These are phyloP conservation scores for Syzygium jambos DNA, from an alignment of 345 rosid species.

Conservation along the genomic window DNA sequence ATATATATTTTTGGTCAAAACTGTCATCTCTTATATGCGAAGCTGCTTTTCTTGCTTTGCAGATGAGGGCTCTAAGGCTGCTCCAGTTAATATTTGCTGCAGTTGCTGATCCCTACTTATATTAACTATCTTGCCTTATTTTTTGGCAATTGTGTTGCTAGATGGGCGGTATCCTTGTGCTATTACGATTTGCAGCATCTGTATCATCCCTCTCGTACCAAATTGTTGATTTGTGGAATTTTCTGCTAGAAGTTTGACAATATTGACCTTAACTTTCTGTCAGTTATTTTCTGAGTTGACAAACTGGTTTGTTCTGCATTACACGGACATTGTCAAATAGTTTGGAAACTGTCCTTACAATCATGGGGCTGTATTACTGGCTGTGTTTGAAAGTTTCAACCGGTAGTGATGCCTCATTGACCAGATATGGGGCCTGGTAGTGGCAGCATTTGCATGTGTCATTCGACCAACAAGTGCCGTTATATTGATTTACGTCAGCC, in stretches of 20 bases:
- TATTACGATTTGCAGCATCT: not conserved
- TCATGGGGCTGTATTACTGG: slow-evolving; percentile 78
- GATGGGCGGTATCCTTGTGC: slow-evolving; percentile 76
- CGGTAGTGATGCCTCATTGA: slow-evolving; percentile 19
- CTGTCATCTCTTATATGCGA: not conserved
- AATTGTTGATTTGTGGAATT: not conserved
- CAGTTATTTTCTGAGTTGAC: slow-evolving; percentile 76
- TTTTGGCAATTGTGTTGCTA: slow-evolving; percentile 48
- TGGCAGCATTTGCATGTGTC: slow-evolving; percentile 84
- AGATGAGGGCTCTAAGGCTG: slow-evolving; percentile 66
- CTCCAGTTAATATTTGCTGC: slow-evolving; percentile 80
- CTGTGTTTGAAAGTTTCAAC: slow-evolving; percentile 58
- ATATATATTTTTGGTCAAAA: not conserved
- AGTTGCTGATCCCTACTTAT: slow-evolving; percentile 72
- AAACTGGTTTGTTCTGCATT: slow-evolving; percentile 89
- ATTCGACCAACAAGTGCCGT: slow-evolving; percentile 86
- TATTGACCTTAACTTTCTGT: slow-evolving; percentile 34
- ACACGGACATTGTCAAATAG: slow-evolving; percentile 84
- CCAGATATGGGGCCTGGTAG: slow-evolving; percentile 63
- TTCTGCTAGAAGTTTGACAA: not conserved
- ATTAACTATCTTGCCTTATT: slow-evolving; percentile 50
- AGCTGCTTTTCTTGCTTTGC: slow-evolving; percentile 6
- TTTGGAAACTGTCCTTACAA: slow-evolving; percentile 85
- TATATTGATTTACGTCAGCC: slow-evolving; percentile 78
- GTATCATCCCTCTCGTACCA: not conserved